A percentile compares a stretch with the other conserved stretches of the same genome.
phyloP scores from a whole-genome alignment of 352 stramenopile species.

The Phytopythium boreale region DNA sequence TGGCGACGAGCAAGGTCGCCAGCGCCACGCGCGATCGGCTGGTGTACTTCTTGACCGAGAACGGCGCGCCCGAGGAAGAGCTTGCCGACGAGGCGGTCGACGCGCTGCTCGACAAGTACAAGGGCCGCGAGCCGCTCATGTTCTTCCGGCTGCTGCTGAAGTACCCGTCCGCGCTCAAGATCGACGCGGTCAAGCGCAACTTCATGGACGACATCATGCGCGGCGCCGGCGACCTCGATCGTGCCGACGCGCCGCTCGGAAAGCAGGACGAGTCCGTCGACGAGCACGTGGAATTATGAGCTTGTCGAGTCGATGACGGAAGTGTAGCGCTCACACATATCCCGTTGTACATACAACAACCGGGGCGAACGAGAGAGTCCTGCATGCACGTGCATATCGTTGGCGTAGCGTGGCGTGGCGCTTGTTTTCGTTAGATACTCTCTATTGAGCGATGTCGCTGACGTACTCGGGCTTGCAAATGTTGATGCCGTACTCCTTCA shows the following conservation, averaged over 20 bases:
- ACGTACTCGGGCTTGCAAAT: slow-evolving; percentile 81
- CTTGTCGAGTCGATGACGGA: neutral
- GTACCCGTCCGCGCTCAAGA: slow-evolving; percentile 54
- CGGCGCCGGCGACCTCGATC: neutral
- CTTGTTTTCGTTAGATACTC: no score
- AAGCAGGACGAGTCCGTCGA: neutral
- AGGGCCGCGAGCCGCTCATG: slow-evolving; percentile 55
- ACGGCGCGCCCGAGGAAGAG: slow-evolving; percentile 37
- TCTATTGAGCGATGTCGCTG: slow-evolving; percentile 42
- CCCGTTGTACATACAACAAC: no score
- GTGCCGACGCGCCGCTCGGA: neutral
- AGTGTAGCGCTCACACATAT: no score
- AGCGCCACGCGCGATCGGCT: slow-evolving; percentile 41
- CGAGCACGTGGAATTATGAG: slow-evolving; percentile 9
- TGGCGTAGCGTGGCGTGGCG: neutral
- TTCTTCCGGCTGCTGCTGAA: slow-evolving; percentile 58
- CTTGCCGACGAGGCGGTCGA: slow-evolving; percentile 36
- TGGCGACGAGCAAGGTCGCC: slow-evolving; percentile 22
- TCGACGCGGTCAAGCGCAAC: slow-evolving; percentile 38
- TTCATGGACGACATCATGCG: slow-evolving; percentile 60
- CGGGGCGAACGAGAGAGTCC: no score
- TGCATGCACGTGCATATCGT: no score
- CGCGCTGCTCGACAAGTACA: slow-evolving; percentile 62
- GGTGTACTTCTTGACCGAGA: slow-evolving; percentile 49
- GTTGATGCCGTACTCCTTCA: slow-evolving; percentile 81